Evolutionary conservation across 2,329 filamentous ascomycete species (phyloP).

Genomic region (Neonectria hederae): DNA sequence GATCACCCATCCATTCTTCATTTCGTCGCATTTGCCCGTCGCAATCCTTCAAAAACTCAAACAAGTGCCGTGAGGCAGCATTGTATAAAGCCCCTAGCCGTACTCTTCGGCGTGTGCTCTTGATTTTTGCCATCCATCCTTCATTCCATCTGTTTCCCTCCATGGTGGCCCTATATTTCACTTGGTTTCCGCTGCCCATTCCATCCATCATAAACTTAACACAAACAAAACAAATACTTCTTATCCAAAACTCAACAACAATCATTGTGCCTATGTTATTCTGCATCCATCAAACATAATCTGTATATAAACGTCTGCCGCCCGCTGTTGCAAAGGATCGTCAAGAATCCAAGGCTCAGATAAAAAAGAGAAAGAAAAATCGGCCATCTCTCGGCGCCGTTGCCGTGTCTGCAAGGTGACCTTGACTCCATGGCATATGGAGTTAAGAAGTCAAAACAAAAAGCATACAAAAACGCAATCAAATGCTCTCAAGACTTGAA

Average conservation of each 20-base stretch:
- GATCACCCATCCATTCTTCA: conserved; percentile 6
- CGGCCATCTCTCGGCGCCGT: conserved; percentile 11
- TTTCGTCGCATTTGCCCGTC: background rate
- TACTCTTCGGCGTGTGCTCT: conserved; percentile 25
- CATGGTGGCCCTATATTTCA: conserved; percentile 15
- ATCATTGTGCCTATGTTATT: conserved; percentile 18
- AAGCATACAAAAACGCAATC: conserved; percentile 21
- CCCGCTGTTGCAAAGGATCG: conserved; percentile 18
- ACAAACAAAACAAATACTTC: conserved; percentile 7
- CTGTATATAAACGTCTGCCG: conserved; percentile 27
- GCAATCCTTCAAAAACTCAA: conserved; percentile 34
- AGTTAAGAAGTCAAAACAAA: conserved; percentile 24
- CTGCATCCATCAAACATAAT: conserved; percentile 37
- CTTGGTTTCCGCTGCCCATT: background rate
- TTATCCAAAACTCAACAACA: conserved; percentile 19
- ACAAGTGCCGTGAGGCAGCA: conserved; percentile 60
- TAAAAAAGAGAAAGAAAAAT: conserved; percentile 33
- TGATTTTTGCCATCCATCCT: conserved; percentile 32
- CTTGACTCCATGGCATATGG: conserved; percentile 9
- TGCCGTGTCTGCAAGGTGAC: conserved; percentile 8
- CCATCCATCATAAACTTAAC: conserved; percentile 20
- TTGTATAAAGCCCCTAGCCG: conserved; percentile 49
- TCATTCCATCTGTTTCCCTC: conserved; percentile 16
- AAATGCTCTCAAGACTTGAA: conserved; percentile 13
- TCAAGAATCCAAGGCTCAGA: conserved; percentile 21